A percentile compares a stretch with the other conserved stretches of the same genome.
These are phyloP conservation scores for Exserohilum rostratum DNA, from an alignment of 2,329 filamentous ascomycete genomes.

Conservation along the genomic window DNA sequence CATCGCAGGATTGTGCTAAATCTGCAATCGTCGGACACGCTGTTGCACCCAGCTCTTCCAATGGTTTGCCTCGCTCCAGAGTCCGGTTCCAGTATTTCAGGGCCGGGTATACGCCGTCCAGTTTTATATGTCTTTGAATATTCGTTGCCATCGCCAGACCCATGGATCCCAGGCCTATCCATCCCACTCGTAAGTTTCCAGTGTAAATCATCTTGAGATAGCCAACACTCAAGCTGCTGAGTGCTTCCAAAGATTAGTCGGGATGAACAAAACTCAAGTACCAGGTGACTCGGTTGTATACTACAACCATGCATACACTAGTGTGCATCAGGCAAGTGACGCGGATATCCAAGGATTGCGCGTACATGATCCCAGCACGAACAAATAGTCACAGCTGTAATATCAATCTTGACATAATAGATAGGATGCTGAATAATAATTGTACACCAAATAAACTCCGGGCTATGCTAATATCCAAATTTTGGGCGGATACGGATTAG, in stretches of 20 bases:
- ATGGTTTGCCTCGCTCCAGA: constrained; percentile 50
- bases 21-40: constrained; percentile 24
- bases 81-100: constrained; percentile 57
- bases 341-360: constrained; percentile 3
- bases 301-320: constrained; percentile 9
- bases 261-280: neutral
- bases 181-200: constrained; percentile 18
- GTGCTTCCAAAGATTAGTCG: neutral
- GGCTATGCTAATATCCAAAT: constrained; percentile 30
- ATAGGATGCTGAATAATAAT: constrained; percentile 6
- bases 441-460: constrained; percentile 21
- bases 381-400: neutral
- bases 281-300: neutral
- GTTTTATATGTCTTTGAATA: constrained; percentile 53
- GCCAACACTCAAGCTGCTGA: neutral
- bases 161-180: constrained; percentile 59
- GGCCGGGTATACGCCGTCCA: constrained; percentile 12
- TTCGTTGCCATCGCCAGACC: constrained; percentile 58
- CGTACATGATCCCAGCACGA: neutral
- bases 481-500: neutral
- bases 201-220: constrained; percentile 12
- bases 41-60: constrained; percentile 37
- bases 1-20: constrained; percentile 24
- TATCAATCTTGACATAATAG: neutral
- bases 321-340: constrained; percentile 9